Evolutionary conservation across 495 filamentous ascomycete genomes (phyloP).

Genomic region (Aspergillus saccharolyticus): DNA sequence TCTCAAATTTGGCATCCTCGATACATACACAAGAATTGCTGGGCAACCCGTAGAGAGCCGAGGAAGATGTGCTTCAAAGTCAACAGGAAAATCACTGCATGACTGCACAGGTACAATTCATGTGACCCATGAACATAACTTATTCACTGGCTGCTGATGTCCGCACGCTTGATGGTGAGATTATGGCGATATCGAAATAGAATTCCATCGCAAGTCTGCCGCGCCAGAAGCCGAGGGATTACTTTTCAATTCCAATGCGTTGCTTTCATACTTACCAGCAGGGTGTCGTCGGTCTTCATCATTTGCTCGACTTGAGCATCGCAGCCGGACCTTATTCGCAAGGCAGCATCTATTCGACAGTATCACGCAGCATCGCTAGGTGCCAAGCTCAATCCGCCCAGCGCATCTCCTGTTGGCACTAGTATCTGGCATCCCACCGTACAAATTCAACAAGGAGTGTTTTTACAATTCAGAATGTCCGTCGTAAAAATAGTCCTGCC

Average conservation of each 20-base stretch:
- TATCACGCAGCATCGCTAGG: too few species aligned
- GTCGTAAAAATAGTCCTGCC: constrained; percentile 50
- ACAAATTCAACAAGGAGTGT: neutral
- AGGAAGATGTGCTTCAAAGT: neutral
- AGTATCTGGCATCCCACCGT: too few species aligned
- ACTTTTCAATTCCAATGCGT: neutral
- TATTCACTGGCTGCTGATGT: neutral
- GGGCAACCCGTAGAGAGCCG: neutral
- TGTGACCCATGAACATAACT: neutral
- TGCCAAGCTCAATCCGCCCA: too few species aligned
- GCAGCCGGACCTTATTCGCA: too few species aligned
- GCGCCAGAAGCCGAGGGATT: neutral
- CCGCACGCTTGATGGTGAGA: neutral
- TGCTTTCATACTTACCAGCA: too few species aligned
- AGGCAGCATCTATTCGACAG: too few species aligned
- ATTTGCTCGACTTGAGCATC: too few species aligned
- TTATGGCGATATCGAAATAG: neutral
- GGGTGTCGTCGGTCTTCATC: too few species aligned
- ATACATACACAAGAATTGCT: neutral
- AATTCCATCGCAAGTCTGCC: neutral
- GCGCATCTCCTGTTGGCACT: too few species aligned
- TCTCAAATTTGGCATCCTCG: neutral
- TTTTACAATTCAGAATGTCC: constrained; percentile 29
- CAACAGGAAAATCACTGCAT: neutral
- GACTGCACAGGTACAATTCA: neutral